phyloP scores from a whole-genome alignment of 257 asterid genomes.

The Penstemon newberryi region DNA sequence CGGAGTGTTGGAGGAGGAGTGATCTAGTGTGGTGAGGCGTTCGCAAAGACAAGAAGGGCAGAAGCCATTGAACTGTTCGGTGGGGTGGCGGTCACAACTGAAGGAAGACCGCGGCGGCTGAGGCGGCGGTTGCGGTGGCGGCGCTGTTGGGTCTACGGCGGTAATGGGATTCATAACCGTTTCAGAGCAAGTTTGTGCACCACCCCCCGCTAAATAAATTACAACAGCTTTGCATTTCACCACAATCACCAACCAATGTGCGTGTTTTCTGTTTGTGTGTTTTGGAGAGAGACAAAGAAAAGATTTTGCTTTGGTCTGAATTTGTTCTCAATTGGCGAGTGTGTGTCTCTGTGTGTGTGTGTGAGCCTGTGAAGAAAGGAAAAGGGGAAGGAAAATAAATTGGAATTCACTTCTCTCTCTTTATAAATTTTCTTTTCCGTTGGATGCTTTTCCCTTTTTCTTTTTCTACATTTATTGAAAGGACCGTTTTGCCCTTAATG shows the following conservation, averaged over 20 bases:
- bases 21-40: conserved; percentile 75
- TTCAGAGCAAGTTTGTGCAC: conserved; percentile 31
- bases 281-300: background rate
- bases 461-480: too few species aligned
- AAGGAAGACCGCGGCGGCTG: conserved; percentile 89
- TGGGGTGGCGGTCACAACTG: conserved; percentile 87
- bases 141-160: conserved; percentile 63
- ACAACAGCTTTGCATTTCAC: background rate
- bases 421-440: conserved; percentile 40
- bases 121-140: conserved; percentile 68
- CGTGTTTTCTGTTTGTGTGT: background rate
- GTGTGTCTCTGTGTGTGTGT: background rate
- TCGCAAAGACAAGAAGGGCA: conserved; percentile 92
- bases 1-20: conserved; percentile 56
- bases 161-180: conserved; percentile 81
- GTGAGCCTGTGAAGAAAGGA: conserved; percentile 8
- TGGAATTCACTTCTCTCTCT: conserved; percentile 13
- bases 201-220: conserved; percentile 34
- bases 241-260: too few species aligned
- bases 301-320: background rate
- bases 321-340: conserved; percentile 8
- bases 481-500: too few species aligned
- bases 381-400: conserved; percentile 20
- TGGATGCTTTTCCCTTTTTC: conserved; percentile 33
- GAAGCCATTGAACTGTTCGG: conserved; percentile 77